Evolutionary conservation across 306 rosid genomes (phyloP).

Genomic region (Pachyrhizus erosus): DNA sequence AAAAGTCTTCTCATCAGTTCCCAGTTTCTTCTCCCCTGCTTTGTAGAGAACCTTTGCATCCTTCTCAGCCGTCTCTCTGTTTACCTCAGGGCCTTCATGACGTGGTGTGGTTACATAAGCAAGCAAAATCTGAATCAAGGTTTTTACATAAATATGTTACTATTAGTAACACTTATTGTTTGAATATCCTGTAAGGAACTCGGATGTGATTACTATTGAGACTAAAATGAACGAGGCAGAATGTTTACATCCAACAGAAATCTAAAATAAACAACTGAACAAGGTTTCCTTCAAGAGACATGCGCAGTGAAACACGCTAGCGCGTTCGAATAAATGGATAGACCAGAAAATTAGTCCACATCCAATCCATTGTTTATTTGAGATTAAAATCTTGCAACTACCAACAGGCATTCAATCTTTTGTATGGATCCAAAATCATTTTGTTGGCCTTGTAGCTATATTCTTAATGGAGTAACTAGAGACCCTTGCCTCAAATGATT

Average conservation of each 20-base stretch:
- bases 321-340: slow-evolving; percentile 1
- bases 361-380: slow-evolving; percentile 14
- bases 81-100: slow-evolving; percentile 74
- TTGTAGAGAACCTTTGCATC: slow-evolving; percentile 54
- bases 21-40: slow-evolving; percentile 63
- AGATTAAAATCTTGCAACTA: not conserved
- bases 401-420: not conserved
- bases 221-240: slow-evolving; percentile 7
- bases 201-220: not conserved
- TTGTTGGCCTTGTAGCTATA: not conserved
- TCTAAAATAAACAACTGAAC: slow-evolving; percentile 10
- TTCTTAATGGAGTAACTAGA: not conserved
- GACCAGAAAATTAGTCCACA: not conserved
- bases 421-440: not conserved
- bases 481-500: not conserved
- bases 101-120: slow-evolving; percentile 63
- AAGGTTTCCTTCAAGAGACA: not conserved
- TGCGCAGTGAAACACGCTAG: slow-evolving; percentile 1
- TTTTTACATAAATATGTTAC: slow-evolving; percentile 5
- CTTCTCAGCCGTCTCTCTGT: slow-evolving; percentile 49
- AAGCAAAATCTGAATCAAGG: slow-evolving; percentile 63
- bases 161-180: slow-evolving; percentile 17
- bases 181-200: slow-evolving; percentile 23
- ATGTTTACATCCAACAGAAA: slow-evolving; percentile 11
- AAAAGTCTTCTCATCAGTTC: slow-evolving; percentile 65